Percentiles rank a stretch among this genome's conserved stretches.
These are phyloP conservation scores for Eutrema salsugineum DNA, from an alignment of 441 rosid genomes.

Conservation along the genomic window DNA sequence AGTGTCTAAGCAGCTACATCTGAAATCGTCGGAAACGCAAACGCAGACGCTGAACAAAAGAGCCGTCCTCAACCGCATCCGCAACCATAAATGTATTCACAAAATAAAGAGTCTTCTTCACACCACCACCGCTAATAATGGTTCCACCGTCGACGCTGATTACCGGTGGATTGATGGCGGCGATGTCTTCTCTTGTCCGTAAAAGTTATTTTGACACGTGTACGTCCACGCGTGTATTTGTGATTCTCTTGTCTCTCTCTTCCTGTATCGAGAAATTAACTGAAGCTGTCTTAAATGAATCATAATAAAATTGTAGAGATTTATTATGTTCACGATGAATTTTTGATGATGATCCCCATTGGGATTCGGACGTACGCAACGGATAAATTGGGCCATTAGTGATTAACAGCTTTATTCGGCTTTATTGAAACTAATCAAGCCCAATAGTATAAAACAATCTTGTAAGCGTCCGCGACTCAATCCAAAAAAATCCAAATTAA, in stretches of 20 bases:
- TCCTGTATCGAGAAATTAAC: neutral
- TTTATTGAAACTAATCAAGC: neutral
- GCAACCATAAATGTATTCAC: slow-evolving; percentile 29
- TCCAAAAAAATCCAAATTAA: neutral
- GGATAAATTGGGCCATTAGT: neutral
- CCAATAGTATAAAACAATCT: neutral
- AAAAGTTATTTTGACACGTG: slow-evolving; percentile 14
- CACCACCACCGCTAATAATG: slow-evolving; percentile 8
- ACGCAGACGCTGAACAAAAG: slow-evolving; percentile 30
- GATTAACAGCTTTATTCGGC: neutral
- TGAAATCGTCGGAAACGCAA: slow-evolving; percentile 25
- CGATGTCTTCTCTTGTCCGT: slow-evolving; percentile 33
- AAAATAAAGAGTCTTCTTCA: slow-evolving; percentile 26
- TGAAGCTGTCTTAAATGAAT: neutral
- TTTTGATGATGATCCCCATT: too few species aligned
- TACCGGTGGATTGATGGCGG: slow-evolving; percentile 29
- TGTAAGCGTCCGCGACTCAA: neutral
- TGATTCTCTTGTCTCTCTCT: neutral
- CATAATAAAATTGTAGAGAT: neutral
- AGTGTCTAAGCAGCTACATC: slow-evolving; percentile 28
- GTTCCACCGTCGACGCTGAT: slow-evolving; percentile 19
- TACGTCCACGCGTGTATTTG: slow-evolving; percentile 4
- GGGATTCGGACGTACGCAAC: neutral
- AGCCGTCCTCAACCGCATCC: slow-evolving; percentile 33
- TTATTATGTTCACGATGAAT: neutral